Percentiles rank a stretch among this genome's conserved stretches.
These are phyloP conservation scores for Suillus lakei DNA, from an alignment of 768 basidiomycete species.

Conservation along the genomic window DNA sequence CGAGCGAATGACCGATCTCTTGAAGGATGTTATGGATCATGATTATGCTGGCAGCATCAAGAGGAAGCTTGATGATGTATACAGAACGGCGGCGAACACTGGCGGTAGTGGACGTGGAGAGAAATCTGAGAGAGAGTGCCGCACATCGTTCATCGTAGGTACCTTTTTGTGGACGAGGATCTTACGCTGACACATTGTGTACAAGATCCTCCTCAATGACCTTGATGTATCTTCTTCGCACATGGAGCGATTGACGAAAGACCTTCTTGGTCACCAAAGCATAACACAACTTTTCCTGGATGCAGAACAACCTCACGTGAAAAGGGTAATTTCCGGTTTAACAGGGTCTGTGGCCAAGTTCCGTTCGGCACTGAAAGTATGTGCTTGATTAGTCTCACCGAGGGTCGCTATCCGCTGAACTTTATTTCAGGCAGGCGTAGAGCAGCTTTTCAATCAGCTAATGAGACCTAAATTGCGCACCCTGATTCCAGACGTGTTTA, in stretches of 20 bases:
- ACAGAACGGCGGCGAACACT: constrained; percentile 53
- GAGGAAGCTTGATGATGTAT: constrained; percentile 88
- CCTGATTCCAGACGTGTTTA: constrained; percentile 86
- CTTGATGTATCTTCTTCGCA: constrained; percentile 92
- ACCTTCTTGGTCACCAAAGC: constrained; percentile 56
- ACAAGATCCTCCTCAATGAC: constrained; percentile 88
- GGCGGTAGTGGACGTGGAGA: constrained; percentile 62
- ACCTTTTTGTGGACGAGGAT: neutral
- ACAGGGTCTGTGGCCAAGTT: constrained; percentile 65
- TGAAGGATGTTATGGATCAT: constrained; percentile 78
- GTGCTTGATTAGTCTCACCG: constrained; percentile 17
- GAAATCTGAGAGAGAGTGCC: constrained; percentile 80
- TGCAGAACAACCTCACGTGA: constrained; percentile 56
- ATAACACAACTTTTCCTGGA: constrained; percentile 73
- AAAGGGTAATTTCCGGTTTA: constrained; percentile 52
- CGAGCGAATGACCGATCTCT: constrained; percentile 58
- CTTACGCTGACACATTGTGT: constrained; percentile 3
- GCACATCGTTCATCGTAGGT: constrained; percentile 82
- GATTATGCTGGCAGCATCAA: constrained; percentile 84
- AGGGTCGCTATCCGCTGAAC: constrained; percentile 12
- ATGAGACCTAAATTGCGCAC: constrained; percentile 86
- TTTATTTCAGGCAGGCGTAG: constrained; percentile 69
- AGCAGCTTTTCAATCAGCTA: constrained; percentile 95
- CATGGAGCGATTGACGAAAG: constrained; percentile 79
- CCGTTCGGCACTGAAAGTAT: constrained; percentile 73